These are phyloP conservation scores for Diddensiella santjacobensis DNA, from an alignment of 805 yeast genomes.

Conservation along the genomic window DNA sequence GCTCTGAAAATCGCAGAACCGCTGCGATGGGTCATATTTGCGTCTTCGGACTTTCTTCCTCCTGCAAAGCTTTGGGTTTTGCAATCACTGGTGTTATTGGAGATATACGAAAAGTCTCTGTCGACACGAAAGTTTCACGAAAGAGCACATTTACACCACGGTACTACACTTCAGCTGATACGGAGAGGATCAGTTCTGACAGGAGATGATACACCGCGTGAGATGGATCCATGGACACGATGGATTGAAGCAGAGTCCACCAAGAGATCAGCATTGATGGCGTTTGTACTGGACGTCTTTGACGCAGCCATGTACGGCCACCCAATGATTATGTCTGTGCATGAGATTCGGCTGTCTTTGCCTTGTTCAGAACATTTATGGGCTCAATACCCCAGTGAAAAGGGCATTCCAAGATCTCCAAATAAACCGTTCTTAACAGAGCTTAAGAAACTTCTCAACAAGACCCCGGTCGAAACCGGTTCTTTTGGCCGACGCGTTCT, in stretches of 20 bases:
- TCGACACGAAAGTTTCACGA: slow-evolving; percentile 69
- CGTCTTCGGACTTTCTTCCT: slow-evolving; percentile 66
- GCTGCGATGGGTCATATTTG: slow-evolving; percentile 64
- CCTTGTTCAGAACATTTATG: slow-evolving; percentile 63
- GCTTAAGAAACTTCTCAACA: slow-evolving; percentile 54
- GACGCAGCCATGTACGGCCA: slow-evolving; percentile 81
- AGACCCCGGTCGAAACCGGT: slow-evolving; percentile 44
- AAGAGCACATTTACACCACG: slow-evolving; percentile 81
- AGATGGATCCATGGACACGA: slow-evolving; percentile 43
- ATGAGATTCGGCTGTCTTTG: slow-evolving; percentile 57
- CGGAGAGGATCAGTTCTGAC: slow-evolving; percentile 67
- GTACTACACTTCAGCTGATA: slow-evolving; percentile 74
- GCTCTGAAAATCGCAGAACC: slow-evolving; percentile 52
- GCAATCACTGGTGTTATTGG: slow-evolving; percentile 70
- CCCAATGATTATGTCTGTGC: slow-evolving; percentile 52
- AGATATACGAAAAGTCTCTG: slow-evolving; percentile 73
- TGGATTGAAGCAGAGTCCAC: slow-evolving; percentile 81
- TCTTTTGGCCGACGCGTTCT: slow-evolving; percentile 65
- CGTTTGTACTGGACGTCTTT: slow-evolving; percentile 74
- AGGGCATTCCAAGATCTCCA: slow-evolving; percentile 19
- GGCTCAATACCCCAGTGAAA: slow-evolving; percentile 38
- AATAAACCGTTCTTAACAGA: slow-evolving; percentile 48
- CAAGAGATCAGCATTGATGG: slow-evolving; percentile 75
- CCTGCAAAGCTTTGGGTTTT: slow-evolving; percentile 76
- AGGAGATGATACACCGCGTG: slow-evolving; percentile 16